Percentiles rank a stretch among this genome's conserved stretches.
phyloP scores from a whole-genome alignment of 345 rosid genomes.

The Ricinus communis region DNA sequence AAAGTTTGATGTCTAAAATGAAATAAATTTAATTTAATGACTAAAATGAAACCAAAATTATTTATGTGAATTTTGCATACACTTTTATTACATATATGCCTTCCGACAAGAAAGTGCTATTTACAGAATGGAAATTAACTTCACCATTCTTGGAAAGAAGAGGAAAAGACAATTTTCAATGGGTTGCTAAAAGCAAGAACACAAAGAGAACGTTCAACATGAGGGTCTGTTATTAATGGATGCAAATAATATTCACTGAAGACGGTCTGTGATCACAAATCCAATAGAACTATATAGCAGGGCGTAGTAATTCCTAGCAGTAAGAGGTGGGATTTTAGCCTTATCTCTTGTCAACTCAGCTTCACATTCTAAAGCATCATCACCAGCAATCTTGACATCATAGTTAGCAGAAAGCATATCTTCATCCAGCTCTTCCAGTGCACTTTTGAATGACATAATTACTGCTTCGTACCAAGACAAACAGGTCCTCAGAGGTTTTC shows the following conservation, averaged over 20 bases:
- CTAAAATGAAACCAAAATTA: too few species aligned
- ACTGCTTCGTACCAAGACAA: neutral
- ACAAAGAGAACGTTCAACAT: too few species aligned
- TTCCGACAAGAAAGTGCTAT: too few species aligned
- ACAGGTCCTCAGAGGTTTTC: neutral
- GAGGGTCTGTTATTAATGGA: too few species aligned
- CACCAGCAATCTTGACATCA: conserved; percentile 20
- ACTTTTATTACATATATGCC: too few species aligned
- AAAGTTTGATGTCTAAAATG: too few species aligned
- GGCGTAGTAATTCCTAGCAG: neutral
- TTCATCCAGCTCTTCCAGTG: conserved; percentile 11
- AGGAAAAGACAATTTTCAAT: too few species aligned
- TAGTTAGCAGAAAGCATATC: conserved; percentile 15
- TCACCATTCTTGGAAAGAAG: too few species aligned
- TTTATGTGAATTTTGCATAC: too few species aligned
- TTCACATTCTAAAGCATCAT: conserved; percentile 9
- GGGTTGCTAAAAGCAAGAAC: too few species aligned
- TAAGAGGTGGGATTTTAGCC: neutral
- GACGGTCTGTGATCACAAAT: neutral
- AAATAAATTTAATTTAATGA: too few species aligned
- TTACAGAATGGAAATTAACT: too few species aligned
- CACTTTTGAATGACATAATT: conserved; percentile 13
- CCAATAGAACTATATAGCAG: conserved; percentile 8
- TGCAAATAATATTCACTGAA: neutral
- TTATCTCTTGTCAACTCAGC: neutral